Evolutionary conservation across 257 asterid species (phyloP), one percentile per base, ranked within the genome.

Genomic region (Lycium ferocissimum): DNA sequence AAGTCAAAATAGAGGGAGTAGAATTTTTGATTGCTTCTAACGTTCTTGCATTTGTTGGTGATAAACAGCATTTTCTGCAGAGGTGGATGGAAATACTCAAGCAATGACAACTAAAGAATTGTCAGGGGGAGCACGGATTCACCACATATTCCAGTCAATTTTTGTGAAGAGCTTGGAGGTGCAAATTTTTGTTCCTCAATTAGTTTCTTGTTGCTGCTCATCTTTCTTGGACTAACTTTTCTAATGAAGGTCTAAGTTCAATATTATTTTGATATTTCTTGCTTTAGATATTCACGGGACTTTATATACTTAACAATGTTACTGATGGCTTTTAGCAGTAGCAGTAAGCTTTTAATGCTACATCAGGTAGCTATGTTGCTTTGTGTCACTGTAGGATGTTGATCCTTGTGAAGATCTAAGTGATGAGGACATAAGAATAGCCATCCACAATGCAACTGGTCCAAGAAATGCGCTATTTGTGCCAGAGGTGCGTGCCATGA

Each of bases 91-190:
- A 8, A 97, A 91, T 85, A 90, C 87, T 90, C 97, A 92, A 89
- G 98, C 91, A 85, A 94, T 95, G 98, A 92, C 95, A 83, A 97
- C 99, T 18, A 85, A 92, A 47, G 98, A 95, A 92, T 88, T 97
- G 84, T 94, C 97, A 86, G 99, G 99, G 79, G 99, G 99, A 84
- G 98, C 99, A 79, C 91, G 99, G 90, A 93, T 97, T 83, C 99
- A 95, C 91, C 93, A 94, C 91, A 93, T 97, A 82, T 97, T 97
- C 88, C 98, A 95, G 89, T 89, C 89, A 83, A 97, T 97, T 59
- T 95, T 90, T 87, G 99, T 95, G 38, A 95, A 92, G 92, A 86
- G 94, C 91, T 88, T 95, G 93, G 99, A 95, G 99, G 99, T 95
- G 85, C 84, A 92, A 89, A 57, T 76, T 51, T 72, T 51, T 76